A percentile compares a stretch with the other conserved stretches of the same genome.
Evolutionary conservation across 2,329 filamentous ascomycete genomes (phyloP).

Genomic region (Nemania abortiva): DNA sequence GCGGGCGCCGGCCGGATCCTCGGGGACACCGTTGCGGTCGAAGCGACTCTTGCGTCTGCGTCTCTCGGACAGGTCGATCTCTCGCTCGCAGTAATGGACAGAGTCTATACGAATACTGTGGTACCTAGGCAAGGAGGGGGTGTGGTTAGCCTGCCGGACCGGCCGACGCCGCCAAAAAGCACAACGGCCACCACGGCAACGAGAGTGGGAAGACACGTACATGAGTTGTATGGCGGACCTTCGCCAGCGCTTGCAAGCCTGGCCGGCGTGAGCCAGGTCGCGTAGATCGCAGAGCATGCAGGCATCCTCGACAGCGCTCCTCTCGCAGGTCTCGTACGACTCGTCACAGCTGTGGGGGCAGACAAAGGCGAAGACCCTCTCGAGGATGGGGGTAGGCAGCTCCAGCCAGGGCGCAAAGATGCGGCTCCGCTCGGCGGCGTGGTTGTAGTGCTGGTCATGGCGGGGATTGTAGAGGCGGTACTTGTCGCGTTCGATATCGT

Average conservation of each 20-base stretch:
- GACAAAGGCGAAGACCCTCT: conserved; percentile 82
- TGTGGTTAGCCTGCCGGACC: conserved; percentile 32
- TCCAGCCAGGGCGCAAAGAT: conserved; percentile 52
- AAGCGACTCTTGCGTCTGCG: conserved; percentile 80
- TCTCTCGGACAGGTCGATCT: conserved; percentile 82
- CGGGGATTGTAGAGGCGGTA: conserved; percentile 47
- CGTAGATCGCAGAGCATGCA: conserved; percentile 96
- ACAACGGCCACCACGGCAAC: neutral
- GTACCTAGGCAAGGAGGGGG: conserved; percentile 67
- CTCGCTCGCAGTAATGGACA: conserved; percentile 93
- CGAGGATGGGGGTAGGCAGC: conserved; percentile 77
- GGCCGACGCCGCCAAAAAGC: neutral
- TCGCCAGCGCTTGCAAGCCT: conserved; percentile 80
- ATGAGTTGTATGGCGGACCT: conserved; percentile 62
- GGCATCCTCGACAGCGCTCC: conserved; percentile 79
- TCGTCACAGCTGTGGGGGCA: conserved; percentile 86
- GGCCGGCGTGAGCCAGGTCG: conserved; percentile 83
- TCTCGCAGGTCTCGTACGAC: conserved; percentile 84
- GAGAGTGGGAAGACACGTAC: conserved; percentile 63
- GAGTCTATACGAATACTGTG: conserved; percentile 91
- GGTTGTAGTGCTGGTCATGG: conserved; percentile 44
- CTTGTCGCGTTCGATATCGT: conserved; percentile 48
- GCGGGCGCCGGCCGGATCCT: conserved; percentile 81
- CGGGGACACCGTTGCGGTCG: conserved; percentile 80
- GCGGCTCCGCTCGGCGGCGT: conserved; percentile 41